Evolutionary conservation across 345 rosid species (phyloP).

Genomic region (Populus ilicifolia): DNA sequence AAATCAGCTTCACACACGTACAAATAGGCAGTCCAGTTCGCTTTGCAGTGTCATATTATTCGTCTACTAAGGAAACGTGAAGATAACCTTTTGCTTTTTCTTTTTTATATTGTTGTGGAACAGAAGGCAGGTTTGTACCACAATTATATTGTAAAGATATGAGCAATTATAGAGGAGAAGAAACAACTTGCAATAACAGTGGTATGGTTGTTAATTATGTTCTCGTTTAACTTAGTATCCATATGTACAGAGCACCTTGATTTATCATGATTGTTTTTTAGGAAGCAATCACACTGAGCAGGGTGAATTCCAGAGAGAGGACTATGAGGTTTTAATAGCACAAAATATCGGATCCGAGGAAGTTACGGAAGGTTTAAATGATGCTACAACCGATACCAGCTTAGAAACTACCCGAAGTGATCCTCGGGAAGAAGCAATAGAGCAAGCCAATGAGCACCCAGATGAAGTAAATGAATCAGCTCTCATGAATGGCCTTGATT

Average conservation of each 20-base stretch:
- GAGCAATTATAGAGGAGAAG: background rate
- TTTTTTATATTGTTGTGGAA: background rate
- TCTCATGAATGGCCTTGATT: background rate
- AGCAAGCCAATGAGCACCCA: conserved; percentile 1
- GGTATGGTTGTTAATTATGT: background rate
- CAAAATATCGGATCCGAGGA: background rate
- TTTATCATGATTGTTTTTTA: background rate
- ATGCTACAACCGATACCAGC: conserved; percentile 3
- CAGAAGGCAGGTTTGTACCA: background rate
- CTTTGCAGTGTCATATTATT: background rate
- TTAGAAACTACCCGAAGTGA: conserved; percentile 4
- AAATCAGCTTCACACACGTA: background rate
- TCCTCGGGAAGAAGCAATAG: conserved; percentile 1
- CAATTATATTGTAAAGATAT: background rate
- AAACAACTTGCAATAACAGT: background rate
- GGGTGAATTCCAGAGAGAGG: background rate
- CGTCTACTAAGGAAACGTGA: background rate
- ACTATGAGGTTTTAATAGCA: background rate
- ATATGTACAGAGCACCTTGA: background rate
- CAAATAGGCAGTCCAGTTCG: background rate
- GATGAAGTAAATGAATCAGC: conserved; percentile 3
- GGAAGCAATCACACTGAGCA: background rate
- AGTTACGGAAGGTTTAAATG: background rate
- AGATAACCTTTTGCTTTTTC: no score
- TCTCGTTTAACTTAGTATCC: background rate